Base-by-base conservation (phyloP, 2,329 filamentous ascomycete genomes). In the Bipolaris oryzae region DNA sequence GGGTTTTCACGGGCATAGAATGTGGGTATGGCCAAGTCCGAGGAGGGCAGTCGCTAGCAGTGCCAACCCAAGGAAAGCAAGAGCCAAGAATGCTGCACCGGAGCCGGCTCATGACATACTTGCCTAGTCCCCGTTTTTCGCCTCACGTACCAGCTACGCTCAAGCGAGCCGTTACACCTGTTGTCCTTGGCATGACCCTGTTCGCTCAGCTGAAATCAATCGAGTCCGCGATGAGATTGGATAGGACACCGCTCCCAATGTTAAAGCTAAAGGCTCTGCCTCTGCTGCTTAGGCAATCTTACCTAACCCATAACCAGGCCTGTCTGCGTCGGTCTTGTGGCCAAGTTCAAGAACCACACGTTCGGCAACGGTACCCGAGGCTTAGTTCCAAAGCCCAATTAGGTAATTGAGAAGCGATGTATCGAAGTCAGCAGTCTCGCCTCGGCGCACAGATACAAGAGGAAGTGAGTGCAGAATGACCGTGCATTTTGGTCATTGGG, bases 171-270 rank as follows among this genome's bases (percentile, higher is more conserved):
- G 25, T 60, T 23, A 53, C 53, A 10, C 45, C 48, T 13, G 33
- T 62, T 4, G 44, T 72, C 3, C 61, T 72, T 5, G 67, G 68
- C 7, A 64, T 63, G 51, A 66, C 69, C 7, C 58, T 64, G 69
- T 64, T 73, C 7, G 67, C 68, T 25, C 61, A 28, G 69, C 67
- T 20, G 68, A 73, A 20, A 72, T 73, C 28, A 67, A 69, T 15
- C 55, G 72, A 9, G 55, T 72, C 11, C 69, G 71, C 18, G 66
- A 70, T 7, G 61, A 70, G 43, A 70, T 72, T 21, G 69, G 62
- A 0, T 71, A 70, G 41, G 71, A 68, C 54, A 68, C 66, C 20
- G 70, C 67, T 1, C 50, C 59, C 5, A 70, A 72, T 44, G 67
- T 68, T 1, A 63, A 58, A 16, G 53, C 64, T 6, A 59, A 61